These are phyloP conservation scores for Ceratocystis huliohia DNA, from an alignment of 2,329 filamentous ascomycete species.

Conservation along the genomic window DNA sequence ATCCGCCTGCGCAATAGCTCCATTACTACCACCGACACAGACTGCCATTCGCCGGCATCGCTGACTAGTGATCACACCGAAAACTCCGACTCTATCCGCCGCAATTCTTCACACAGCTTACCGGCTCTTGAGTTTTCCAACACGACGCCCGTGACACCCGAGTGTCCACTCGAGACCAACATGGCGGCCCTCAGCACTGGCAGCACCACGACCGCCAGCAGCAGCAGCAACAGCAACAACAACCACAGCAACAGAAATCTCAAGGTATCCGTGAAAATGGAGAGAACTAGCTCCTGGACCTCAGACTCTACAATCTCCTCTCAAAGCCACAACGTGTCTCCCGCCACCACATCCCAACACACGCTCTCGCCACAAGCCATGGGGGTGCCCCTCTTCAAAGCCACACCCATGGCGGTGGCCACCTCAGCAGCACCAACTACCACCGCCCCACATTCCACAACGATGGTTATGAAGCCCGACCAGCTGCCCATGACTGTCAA, in stretches of 20 bases:
- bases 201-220: neutral
- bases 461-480: conserved; percentile 2
- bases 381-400: neutral
- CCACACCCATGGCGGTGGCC: neutral
- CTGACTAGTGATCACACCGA: conserved; percentile 14
- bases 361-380: neutral
- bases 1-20: conserved; percentile 2
- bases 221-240: neutral
- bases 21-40: conserved; percentile 2
- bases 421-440: neutral
- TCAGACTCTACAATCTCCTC: conserved; percentile 8
- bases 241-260: neutral
- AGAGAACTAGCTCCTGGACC: conserved; percentile 9
- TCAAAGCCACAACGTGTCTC: neutral
- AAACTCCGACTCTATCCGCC: neutral
- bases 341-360: neutral
- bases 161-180: neutral
- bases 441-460: neutral
- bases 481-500: conserved; percentile 14
- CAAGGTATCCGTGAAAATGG: conserved; percentile 10
- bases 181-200: neutral
- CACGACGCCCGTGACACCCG: neutral
- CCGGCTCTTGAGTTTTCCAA: neutral
- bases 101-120: neutral
- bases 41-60: conserved; percentile 7